phyloP scores from a whole-genome alignment of 1,284 basidiomycete genomes.

The Pseudozyma sp. region DNA sequence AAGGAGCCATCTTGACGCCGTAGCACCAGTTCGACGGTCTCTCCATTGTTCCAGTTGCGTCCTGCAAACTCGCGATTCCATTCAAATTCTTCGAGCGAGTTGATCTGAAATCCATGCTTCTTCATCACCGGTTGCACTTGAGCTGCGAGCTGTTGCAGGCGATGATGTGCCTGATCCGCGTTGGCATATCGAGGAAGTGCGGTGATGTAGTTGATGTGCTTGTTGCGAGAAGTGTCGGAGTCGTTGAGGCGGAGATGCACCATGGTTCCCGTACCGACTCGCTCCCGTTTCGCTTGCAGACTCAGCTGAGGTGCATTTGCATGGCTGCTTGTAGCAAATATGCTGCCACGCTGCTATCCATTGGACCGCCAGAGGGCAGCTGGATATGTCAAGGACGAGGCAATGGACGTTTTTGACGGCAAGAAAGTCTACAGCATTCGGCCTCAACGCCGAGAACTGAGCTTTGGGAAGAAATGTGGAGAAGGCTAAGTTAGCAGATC shows the following conservation, averaged over 20 bases:
- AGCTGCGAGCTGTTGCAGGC: constrained; percentile 53
- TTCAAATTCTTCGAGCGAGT: constrained; percentile 58
- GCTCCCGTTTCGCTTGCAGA: background rate
- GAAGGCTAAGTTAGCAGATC: too few species aligned
- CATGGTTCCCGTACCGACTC: constrained; percentile 12
- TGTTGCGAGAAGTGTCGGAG: constrained; percentile 54
- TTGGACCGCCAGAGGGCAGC: too few species aligned
- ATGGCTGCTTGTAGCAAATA: background rate
- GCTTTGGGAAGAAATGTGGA: too few species aligned
- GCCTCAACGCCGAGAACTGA: too few species aligned
- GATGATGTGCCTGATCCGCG: constrained; percentile 37
- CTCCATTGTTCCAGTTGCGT: constrained; percentile 61
- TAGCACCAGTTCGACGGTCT: constrained; percentile 57
- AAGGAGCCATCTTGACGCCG: constrained; percentile 47
- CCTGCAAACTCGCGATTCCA: constrained; percentile 59
- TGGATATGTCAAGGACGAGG: too few species aligned
- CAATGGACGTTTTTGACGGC: too few species aligned
- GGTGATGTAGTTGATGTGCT: constrained; percentile 58
- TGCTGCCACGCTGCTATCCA: too few species aligned
- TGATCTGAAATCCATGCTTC: constrained; percentile 54
- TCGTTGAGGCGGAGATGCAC: constrained; percentile 59
- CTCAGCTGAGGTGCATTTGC: background rate
- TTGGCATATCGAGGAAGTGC: constrained; percentile 42
- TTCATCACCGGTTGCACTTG: constrained; percentile 61
- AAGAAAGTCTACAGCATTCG: too few species aligned